Evolutionary conservation across 2,329 filamentous ascomycete species (phyloP).

Genomic region (Venturia aucupariae): DNA sequence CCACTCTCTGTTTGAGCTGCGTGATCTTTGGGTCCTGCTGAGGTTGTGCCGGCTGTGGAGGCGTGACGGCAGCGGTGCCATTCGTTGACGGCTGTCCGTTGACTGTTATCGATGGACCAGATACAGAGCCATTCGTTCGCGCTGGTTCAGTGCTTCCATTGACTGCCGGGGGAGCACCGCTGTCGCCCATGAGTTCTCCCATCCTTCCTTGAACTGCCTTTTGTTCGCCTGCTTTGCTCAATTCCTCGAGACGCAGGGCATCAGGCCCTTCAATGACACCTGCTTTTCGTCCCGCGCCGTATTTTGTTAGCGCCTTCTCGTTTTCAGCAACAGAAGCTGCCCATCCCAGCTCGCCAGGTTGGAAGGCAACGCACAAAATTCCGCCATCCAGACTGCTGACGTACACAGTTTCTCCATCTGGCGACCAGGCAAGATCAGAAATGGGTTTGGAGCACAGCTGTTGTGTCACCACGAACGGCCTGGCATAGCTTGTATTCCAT

Average conservation of each 20-base stretch:
- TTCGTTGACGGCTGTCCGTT: constrained; percentile 19
- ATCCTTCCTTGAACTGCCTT: constrained; percentile 88
- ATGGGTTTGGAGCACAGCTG: constrained; percentile 87
- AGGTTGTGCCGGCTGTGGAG: constrained; percentile 23
- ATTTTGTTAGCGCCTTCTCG: constrained; percentile 86
- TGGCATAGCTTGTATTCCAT: constrained; percentile 93
- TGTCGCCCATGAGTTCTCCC: constrained; percentile 96
- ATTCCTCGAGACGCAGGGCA: constrained; percentile 76
- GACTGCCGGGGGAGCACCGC: constrained; percentile 41
- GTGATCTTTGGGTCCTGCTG: constrained; percentile 50
- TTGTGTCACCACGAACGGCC: constrained; percentile 82
- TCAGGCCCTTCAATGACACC: constrained; percentile 91
- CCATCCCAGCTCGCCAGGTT: constrained; percentile 80
- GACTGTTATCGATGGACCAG: constrained; percentile 21
- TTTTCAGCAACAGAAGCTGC: constrained; percentile 81
- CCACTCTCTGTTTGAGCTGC: constrained; percentile 80
- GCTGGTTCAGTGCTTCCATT: constrained; percentile 37
- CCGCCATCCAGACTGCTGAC: constrained; percentile 83
- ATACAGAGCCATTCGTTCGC: constrained; percentile 37
- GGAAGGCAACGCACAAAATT: constrained; percentile 73
- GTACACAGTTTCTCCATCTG: constrained; percentile 80
- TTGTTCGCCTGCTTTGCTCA: constrained; percentile 83
- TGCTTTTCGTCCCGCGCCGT: constrained; percentile 77
- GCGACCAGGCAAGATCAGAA: constrained; percentile 88
- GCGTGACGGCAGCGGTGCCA: constrained; percentile 22